Percentiles rank a stretch among this genome's conserved stretches.
Evolutionary conservation across 2,329 filamentous ascomycete species (phyloP).

Genomic region (Aspergillus brasiliensis): DNA sequence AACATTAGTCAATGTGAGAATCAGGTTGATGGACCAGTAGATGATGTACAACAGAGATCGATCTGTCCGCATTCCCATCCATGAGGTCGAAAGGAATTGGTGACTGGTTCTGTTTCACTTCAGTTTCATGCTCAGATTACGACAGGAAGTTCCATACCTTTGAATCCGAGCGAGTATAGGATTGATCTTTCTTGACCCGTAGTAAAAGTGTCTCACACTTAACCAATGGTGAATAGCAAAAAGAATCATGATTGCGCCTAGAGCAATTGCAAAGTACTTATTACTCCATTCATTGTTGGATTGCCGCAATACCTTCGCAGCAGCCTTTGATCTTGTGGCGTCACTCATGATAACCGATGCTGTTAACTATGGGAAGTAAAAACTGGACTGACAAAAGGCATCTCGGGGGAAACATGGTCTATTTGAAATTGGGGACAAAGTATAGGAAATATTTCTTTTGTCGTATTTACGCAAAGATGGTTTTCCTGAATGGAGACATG

Average conservation of each 20-base stretch:
- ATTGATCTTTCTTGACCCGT: background rate
- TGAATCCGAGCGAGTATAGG: background rate
- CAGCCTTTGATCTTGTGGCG: too few relatives aligned
- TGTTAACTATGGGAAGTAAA: too few relatives aligned
- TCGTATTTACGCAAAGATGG: too few relatives aligned
- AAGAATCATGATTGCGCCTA: background rate
- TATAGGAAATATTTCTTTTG: too few relatives aligned
- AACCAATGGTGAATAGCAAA: background rate
- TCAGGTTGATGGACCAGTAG: constrained; percentile 6
- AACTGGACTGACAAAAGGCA: too few relatives aligned
- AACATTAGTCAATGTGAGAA: background rate
- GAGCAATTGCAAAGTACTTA: constrained; percentile 3
- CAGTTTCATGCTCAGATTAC: too few relatives aligned
- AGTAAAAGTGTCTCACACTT: background rate
- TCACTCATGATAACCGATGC: background rate
- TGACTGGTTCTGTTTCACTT: background rate
- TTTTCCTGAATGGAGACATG: too few relatives aligned
- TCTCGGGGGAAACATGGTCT: too few relatives aligned
- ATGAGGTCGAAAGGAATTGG: background rate
- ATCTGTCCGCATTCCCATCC: background rate
- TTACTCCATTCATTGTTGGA: background rate
- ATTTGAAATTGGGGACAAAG: too few relatives aligned
- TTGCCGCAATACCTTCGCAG: background rate
- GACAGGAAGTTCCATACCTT: background rate
- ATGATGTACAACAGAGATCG: background rate